phyloP scores from a whole-genome alignment of 1,284 basidiomycete genomes.

The Garcileccinum viscosum region DNA sequence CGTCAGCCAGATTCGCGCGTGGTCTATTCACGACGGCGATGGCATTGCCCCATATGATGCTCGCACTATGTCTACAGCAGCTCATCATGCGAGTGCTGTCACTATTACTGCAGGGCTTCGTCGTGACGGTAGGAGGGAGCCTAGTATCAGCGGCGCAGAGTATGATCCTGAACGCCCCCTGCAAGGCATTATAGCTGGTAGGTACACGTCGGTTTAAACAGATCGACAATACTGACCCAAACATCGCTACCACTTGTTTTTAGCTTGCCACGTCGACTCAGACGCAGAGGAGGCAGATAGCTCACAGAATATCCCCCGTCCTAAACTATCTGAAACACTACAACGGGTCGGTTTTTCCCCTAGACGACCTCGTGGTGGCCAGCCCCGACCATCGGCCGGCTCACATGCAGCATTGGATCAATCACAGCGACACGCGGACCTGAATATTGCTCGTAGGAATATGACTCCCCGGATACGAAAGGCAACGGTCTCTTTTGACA shows the following conservation, averaged over 20 bases:
- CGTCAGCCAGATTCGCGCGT: slow-evolving; percentile 59
- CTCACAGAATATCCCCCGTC: slow-evolving; percentile 47
- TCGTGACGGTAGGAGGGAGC: slow-evolving; percentile 54
- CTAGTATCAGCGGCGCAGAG: slow-evolving; percentile 76
- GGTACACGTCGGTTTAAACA: slow-evolving; percentile 48
- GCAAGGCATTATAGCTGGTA: slow-evolving; percentile 71
- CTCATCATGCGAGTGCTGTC: slow-evolving; percentile 85
- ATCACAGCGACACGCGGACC: slow-evolving; percentile 21
- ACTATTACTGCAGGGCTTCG: slow-evolving; percentile 84
- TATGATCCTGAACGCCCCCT: slow-evolving; percentile 87
- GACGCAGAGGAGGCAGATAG: slow-evolving; percentile 29
- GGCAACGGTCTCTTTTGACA: slow-evolving; percentile 41
- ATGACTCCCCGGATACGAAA: slow-evolving; percentile 44
- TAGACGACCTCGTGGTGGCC: slow-evolving; percentile 65
- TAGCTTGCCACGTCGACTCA: slow-evolving; percentile 26
- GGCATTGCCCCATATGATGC: slow-evolving; percentile 68
- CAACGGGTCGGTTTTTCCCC: slow-evolving; percentile 72
- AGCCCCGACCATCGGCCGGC: slow-evolving; percentile 30
- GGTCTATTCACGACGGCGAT: slow-evolving; percentile 74
- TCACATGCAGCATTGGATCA: slow-evolving; percentile 18
- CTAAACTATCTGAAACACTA: slow-evolving; percentile 71
- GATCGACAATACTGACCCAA: neutral
- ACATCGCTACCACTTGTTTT: neutral
- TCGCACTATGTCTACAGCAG: slow-evolving; percentile 79
- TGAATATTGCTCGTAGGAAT: slow-evolving; percentile 31